Base-by-base conservation (phyloP, 176 grass and related monocot genomes). In the Triticum monococcum region DNA sequence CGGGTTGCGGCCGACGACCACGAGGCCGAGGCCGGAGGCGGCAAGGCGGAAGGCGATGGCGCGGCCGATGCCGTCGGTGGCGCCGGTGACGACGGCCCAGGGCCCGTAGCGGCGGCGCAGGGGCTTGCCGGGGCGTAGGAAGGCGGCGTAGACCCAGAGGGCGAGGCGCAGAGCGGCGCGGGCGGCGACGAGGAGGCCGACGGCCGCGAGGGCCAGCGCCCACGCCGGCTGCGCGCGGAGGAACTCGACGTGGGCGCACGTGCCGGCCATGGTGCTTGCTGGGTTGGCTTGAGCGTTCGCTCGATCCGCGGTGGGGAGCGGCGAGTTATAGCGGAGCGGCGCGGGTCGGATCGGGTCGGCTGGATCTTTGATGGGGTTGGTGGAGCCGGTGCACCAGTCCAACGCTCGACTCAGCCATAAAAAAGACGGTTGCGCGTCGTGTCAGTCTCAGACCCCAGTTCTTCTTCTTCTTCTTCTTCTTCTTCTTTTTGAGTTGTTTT, bases 71-170 rank as follows among this genome's bases (percentile, higher is more conserved):
- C 95, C 95, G 74, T 97, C 95, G 35, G 90, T 95, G 66, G 88
- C 88, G 41, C 95, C 95, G 16, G 95, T 97, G 84, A 97, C 95
- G 59, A 97, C 90, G 31, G 92, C 95, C 95, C 95, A 97, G 56
- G 92, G 64, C 10, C 95, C 95, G 88, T 97, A 97, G 41, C 92
- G 88, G 79, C 90, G 92, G 56, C 92, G 89, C 22, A 98, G 87
- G 65, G 83, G 85, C 89, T 98, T 98, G n/a, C 82, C 95, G 1
- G 93, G 92, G 59, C 95, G 95, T 66, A 98, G 93, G 84, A 95
- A 97, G 57, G 76, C 62, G 87, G 89, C 81, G 87, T 95, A 95
- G 82, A 88, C 45, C 95, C 95, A 97, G 43, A 81, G 87, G 74
- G 85, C 87, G 54, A 95, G n/a, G 79, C 81, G 86, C 48, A 89